Base-by-base conservation (phyloP, 139 green algal species). In the Auxenochlorella protothecoides region DNA sequence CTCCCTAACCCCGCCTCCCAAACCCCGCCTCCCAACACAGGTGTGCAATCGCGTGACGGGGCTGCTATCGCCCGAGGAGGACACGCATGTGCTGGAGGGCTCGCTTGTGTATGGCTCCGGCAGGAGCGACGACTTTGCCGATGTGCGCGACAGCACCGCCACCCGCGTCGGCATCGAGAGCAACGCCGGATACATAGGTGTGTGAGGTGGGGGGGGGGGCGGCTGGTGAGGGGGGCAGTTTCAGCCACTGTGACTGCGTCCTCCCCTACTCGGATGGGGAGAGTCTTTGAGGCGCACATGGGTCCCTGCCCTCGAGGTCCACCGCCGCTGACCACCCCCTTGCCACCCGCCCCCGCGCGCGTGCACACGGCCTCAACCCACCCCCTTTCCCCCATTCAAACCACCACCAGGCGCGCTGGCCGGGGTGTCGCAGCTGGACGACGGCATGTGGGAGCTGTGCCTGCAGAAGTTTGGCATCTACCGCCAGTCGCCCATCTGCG, bases 101-200 rank as follows among this genome's bases (percentile, higher is more conserved):
- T 87, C 84, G 3, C 79, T 93, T 60, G 79, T 92, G 27, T 84
- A 87, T 56, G 87, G 84, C 55, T 51, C 59, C 52, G 64, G 65
- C 55, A 74, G 68, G 55, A 76, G 63, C 16, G 83, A 88, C 75
- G 70, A 72, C 63, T 88, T 83, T 68, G 55, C 74, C 59, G 81
- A 87, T 67, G 70, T 73, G 51, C 73, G 79, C 27, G 70, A 61
- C 27, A 62, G 69, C 9, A 81, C 85, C 66, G 62, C 68, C 70
- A 79, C 66, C 15, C 66, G 72, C 15, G 74, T 84, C 12, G 70
- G 69, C 51, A 70, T 85, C 12, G 81, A 89, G 56, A 83, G 82
- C 72, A 87, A 89, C 55, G 84, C 84, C 53, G 81, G 82, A 10
- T 83, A 83, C 65, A 67, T 55, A 56, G 65, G 65, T 69, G 65